Evolutionary conservation across 371 early-diverging fungal genomes (phyloP), one percentile per base, ranked within the genome.

Genomic region (Rhizopus sp.): DNA sequence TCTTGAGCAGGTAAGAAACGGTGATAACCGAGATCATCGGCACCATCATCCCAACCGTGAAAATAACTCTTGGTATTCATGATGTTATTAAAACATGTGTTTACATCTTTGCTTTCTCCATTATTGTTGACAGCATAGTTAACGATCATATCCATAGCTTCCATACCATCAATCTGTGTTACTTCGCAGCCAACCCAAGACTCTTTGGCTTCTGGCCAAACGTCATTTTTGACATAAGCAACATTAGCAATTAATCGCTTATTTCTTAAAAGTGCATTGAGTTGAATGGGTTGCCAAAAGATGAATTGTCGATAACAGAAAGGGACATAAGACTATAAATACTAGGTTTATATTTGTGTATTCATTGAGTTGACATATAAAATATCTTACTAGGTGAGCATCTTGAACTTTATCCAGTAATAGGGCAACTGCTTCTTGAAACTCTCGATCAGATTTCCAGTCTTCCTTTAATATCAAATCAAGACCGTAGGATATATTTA

Each of bases 21-120:
- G 62, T 79, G 79, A 32, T 79, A 79, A 7, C 79, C 79, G 29
- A 79, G 64, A 67, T 79, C 79, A 63, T 79, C 79, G 23, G 79
- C 79, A 65, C 79, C 79, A 49, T 79, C 79, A 37, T 79, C 79
- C 79, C 79, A 79, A 8, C 79, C 79, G 33, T 79, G 79, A 63
- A 79, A 79, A 34, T 79, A 79, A 30, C 74, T 76, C 53, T 75
- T 75, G 49, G 76, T 79, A 55, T 79, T 79, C 76, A 79, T 73
- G 55, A 79, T 79, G 35, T 79, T 71, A 50, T 79, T 79, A 63
- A 69, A 73, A 48, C 79, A 79, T 0, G 79, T 79, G 34, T 79
- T 79, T 48, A 70, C 76, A 50, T 79, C 79, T 67, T 79, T 79
- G 44, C 74, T 73, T 64, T 79, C 79, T 12, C 79, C 79, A 50